Percentiles rank a stretch among this genome's conserved stretches.
phyloP scores from a whole-genome alignment of 73 alveolate species.

The Urostyla sp. region DNA sequence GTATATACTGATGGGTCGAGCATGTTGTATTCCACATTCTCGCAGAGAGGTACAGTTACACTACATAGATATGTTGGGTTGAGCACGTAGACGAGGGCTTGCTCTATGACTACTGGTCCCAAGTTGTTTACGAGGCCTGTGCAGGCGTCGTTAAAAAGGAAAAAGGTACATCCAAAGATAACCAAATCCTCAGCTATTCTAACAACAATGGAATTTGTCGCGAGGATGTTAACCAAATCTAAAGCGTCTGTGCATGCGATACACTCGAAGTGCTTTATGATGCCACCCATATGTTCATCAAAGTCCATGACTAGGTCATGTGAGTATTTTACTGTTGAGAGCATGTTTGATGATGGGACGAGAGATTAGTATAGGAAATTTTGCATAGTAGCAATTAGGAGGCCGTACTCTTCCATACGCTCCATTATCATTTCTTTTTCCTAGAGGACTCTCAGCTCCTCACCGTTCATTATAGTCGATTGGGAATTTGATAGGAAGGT shows the following conservation, averaged over 20 bases:
- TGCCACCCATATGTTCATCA: no score
- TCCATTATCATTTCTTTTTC: no score
- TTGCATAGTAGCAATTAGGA: no score
- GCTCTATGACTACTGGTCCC: slow-evolving; percentile 1
- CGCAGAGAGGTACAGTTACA: slow-evolving; percentile 5
- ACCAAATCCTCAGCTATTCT: not conserved
- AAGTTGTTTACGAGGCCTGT: slow-evolving; percentile 23
- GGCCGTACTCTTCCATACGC: no score
- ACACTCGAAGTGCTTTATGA: not conserved
- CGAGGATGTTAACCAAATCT: not conserved
- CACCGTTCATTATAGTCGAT: no score
- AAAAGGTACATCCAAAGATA: not conserved
- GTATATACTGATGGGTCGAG: not conserved
- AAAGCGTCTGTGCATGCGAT: slow-evolving; percentile 26
- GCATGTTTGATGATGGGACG: no score
- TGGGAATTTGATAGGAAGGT: no score
- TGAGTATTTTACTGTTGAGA: no score
- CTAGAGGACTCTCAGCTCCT: no score
- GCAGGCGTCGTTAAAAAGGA: not conserved
- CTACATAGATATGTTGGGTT: slow-evolving; percentile 37
- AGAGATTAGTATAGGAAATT: no score
- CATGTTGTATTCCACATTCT: not conserved
- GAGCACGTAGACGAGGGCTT: not conserved
- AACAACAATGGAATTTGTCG: not conserved
- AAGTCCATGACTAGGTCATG: no score